These are phyloP conservation scores for Gnaphalium uliginosum DNA, from an alignment of 129 eudicot species.

Conservation along the genomic window DNA sequence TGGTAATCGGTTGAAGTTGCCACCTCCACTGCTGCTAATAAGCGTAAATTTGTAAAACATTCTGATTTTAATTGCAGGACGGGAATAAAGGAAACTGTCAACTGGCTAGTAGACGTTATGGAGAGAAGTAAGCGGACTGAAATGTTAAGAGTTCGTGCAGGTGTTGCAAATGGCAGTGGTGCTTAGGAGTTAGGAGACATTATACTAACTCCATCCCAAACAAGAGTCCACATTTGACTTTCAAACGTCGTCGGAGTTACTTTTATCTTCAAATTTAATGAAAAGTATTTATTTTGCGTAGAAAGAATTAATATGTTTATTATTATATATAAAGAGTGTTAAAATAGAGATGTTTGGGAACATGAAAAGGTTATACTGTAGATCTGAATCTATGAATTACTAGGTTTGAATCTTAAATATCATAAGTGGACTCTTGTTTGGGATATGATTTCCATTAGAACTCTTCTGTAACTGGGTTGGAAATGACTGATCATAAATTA, in stretches of 20 bases:
- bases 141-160: slow-evolving; percentile 83
- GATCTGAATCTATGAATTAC: not conserved
- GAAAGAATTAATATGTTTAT: slow-evolving; percentile 22
- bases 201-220: slow-evolving; percentile 8
- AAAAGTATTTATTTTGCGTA: slow-evolving; percentile 32
- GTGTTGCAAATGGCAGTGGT: slow-evolving; percentile 48
- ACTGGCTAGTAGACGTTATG: slow-evolving; percentile 95
- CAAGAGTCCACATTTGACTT: slow-evolving; percentile 29
- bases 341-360: slow-evolving; percentile 28
- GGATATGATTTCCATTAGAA: not conserved
- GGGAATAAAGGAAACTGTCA: slow-evolving; percentile 84
- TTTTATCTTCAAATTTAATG: slow-evolving; percentile 16
- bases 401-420: not conserved
- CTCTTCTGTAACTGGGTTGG: not conserved
- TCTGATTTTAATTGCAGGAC: slow-evolving; percentile 48
- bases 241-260: slow-evolving; percentile 13
- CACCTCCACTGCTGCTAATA: not conserved
- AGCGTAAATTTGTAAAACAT: not conserved
- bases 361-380: not conserved
- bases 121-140: slow-evolving; percentile 93
- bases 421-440: not conserved
- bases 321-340: slow-evolving; percentile 24
- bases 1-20: not conserved
- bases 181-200: slow-evolving; percentile 26
- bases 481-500: not conserved